Evolutionary conservation across 768 basidiomycete genomes (phyloP).

Genomic region (Podaxis mareebaensis): DNA sequence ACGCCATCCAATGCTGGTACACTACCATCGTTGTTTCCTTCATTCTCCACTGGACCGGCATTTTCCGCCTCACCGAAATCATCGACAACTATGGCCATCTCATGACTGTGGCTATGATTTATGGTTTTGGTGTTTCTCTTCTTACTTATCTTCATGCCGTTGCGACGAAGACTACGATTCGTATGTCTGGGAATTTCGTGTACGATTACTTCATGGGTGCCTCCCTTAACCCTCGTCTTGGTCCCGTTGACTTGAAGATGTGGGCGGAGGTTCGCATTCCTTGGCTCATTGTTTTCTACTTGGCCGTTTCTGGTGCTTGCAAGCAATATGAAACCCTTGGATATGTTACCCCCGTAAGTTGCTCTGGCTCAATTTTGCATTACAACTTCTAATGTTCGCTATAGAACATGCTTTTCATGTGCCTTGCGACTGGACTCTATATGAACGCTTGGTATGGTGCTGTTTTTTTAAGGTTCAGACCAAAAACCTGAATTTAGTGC

Average conservation of each 20-base stretch:
- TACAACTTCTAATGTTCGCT: slow-evolving; percentile 2
- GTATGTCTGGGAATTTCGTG: slow-evolving; percentile 93
- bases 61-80: slow-evolving; percentile 91
- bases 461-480: not conserved
- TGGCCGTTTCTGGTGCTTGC: slow-evolving; percentile 88
- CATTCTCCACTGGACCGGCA: slow-evolving; percentile 71
- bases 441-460: slow-evolving; percentile 82
- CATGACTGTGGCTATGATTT: slow-evolving; percentile 95
- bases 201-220: slow-evolving; percentile 99
- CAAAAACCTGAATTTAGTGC: slow-evolving; percentile 16
- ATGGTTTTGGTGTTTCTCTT: slow-evolving; percentile 80
- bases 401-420: slow-evolving; percentile 97
- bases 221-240: slow-evolving; percentile 89
- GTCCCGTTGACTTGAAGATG: slow-evolving; percentile 94
- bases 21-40: slow-evolving; percentile 75
- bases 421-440: slow-evolving; percentile 94
- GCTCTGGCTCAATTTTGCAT: not conserved
- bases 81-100: slow-evolving; percentile 96
- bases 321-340: slow-evolving; percentile 95
- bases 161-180: slow-evolving; percentile 74
- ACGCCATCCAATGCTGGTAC: slow-evolving; percentile 85
- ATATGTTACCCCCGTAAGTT: slow-evolving; percentile 85
- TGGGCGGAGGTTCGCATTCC: slow-evolving; percentile 97
- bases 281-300: slow-evolving; percentile 94
- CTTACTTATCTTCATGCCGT: slow-evolving; percentile 81